These are phyloP conservation scores for Dillenia suffruticosa DNA, from an alignment of 164 flowering plant species.

Conservation along the genomic window DNA sequence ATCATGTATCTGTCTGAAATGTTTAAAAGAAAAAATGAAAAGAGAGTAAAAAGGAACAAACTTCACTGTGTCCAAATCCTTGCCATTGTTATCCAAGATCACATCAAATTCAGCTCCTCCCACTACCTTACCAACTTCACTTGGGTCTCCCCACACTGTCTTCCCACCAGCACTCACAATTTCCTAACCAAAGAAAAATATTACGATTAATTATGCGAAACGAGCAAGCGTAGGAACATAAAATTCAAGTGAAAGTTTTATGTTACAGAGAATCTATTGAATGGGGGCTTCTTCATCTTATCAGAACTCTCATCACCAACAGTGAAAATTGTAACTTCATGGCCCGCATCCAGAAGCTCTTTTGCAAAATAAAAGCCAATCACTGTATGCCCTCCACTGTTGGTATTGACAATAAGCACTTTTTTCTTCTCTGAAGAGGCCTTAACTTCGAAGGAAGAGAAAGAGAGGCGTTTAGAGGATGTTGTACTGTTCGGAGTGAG, in stretches of 20 bases:
- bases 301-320: constrained; percentile 88
- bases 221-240: not conserved
- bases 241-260: not conserved
- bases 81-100: constrained; percentile 95
- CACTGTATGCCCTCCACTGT: constrained; percentile 94
- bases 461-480: constrained; percentile 13
- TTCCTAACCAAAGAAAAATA: constrained; percentile 45
- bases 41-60: constrained; percentile 17
- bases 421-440: constrained; percentile 70
- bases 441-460: constrained; percentile 33
- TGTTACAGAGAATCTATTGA: constrained; percentile 79
- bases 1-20: too few species aligned
- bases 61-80: constrained; percentile 91
- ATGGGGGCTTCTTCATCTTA: constrained; percentile 98
- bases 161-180: constrained; percentile 72
- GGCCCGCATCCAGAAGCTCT: constrained; percentile 84
- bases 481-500: constrained; percentile 4
- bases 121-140: constrained; percentile 65
- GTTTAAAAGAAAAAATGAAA: too few species aligned
- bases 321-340: constrained; percentile 80
- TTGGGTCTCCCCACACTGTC: constrained; percentile 90
- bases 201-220: not conserved
- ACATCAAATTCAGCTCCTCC: constrained; percentile 72
- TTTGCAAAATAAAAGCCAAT: constrained; percentile 93
- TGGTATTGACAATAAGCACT: constrained; percentile 83